Conservation (phyloP, 257 asterid species). For the Oldenlandia corymbosa region DNA sequence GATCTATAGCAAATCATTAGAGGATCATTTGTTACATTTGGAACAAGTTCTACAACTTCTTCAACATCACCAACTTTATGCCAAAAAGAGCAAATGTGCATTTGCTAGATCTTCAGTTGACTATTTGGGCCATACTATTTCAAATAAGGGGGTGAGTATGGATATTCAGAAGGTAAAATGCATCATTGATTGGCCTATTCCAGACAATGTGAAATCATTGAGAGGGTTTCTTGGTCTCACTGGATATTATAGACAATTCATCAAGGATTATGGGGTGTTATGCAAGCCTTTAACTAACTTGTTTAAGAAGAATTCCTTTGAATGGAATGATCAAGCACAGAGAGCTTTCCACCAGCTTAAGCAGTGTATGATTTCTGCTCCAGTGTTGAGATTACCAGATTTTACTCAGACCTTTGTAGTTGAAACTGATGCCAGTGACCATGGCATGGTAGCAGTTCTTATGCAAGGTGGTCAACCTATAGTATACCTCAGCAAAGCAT, state of each 20-base stretch:
- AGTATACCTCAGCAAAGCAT: not conserved
- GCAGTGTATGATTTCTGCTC: not conserved
- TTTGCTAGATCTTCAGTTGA: not conserved
- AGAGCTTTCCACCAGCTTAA: not conserved
- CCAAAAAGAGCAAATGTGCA: not conserved
- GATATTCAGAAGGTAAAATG: not conserved
- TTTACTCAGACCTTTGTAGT: not conserved
- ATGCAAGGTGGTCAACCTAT: not conserved
- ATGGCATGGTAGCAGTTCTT: not conserved
- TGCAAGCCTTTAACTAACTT: not conserved
- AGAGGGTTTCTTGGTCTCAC: not conserved
- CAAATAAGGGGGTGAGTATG: not conserved
- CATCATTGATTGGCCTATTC: not conserved
- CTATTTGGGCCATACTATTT: not conserved
- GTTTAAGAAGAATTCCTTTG: not conserved
- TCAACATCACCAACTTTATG: no score
- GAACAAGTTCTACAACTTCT: not conserved
- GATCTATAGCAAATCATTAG: no score
- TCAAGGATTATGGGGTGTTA: not conserved
- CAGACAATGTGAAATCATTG: not conserved
- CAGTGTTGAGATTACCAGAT: not conserved
- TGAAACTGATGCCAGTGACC: no score
- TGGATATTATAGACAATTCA: not conserved
- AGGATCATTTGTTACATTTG: no score
- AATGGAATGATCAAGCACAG: not conserved